phyloP scores from a whole-genome alignment of 225 moss, liverwort and hornwort species.

The Antitrichia curtipendula region DNA sequence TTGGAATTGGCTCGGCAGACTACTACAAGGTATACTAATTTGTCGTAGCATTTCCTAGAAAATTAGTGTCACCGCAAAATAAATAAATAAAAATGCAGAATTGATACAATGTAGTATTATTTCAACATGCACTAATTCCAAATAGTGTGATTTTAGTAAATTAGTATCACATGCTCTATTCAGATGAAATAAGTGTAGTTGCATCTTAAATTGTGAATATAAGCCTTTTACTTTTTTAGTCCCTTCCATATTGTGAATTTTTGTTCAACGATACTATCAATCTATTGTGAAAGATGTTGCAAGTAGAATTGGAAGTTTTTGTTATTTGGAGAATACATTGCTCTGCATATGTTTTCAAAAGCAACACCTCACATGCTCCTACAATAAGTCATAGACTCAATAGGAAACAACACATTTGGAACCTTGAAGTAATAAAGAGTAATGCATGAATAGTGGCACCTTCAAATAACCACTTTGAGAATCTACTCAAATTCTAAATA shows the following conservation, averaged over 20 bases:
- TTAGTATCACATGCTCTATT: not conserved
- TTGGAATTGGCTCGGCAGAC: not conserved
- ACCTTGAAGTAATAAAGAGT: not conserved
- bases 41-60: not conserved
- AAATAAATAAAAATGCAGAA: fast-evolving
- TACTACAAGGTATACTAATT: too few species aligned
- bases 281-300: not conserved
- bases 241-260: not conserved
- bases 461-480: not conserved
- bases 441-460: fast-evolving
- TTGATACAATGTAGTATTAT: not conserved
- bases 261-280: not conserved
- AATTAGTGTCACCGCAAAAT: not conserved
- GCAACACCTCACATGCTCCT: fast-evolving
- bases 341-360: not conserved
- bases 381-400: not conserved
- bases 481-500: not conserved
- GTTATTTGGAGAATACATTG: too few species aligned
- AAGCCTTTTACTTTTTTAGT: too few species aligned
- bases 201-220: not conserved
- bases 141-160: not conserved
- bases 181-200: not conserved
- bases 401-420: not conserved
- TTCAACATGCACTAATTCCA: not conserved
- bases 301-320: not conserved